Conservation (phyloP, 2,329 filamentous ascomycete species). For the Microsporum audouinii region DNA sequence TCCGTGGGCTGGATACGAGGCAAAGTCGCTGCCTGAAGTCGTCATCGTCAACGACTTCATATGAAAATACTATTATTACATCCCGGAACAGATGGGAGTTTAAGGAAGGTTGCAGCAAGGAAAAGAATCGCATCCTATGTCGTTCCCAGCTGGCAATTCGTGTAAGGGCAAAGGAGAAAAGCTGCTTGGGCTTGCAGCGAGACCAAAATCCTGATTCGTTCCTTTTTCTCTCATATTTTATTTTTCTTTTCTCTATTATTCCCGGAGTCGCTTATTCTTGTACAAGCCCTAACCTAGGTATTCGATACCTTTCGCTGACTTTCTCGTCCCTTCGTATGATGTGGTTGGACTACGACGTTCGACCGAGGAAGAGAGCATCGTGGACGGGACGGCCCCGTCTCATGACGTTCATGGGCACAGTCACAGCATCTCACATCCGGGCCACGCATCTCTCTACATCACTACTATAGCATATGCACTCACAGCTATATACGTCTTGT, state of each 20-base stretch:
- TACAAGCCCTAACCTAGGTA: background rate
- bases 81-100: background rate
- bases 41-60: background rate
- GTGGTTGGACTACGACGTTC: background rate
- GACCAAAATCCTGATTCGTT: background rate
- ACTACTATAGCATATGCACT: too few relatives aligned
- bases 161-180: background rate
- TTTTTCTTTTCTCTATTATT: background rate
- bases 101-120: background rate
- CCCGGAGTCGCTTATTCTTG: background rate
- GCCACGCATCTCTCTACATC: background rate
- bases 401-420: background rate
- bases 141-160: background rate
- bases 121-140: background rate
- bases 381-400: background rate
- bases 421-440: background rate
- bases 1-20: conserved; percentile 1
- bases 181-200: background rate
- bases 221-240: background rate
- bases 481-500: too few relatives aligned
- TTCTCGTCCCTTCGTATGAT: background rate
- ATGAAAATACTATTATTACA: background rate
- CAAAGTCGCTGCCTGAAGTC: conserved; percentile 1
- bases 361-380: background rate
- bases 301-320: background rate